phyloP scores from a whole-genome alignment of 2,329 filamentous ascomycete species.

The Ophiostoma tasmaniense region DNA sequence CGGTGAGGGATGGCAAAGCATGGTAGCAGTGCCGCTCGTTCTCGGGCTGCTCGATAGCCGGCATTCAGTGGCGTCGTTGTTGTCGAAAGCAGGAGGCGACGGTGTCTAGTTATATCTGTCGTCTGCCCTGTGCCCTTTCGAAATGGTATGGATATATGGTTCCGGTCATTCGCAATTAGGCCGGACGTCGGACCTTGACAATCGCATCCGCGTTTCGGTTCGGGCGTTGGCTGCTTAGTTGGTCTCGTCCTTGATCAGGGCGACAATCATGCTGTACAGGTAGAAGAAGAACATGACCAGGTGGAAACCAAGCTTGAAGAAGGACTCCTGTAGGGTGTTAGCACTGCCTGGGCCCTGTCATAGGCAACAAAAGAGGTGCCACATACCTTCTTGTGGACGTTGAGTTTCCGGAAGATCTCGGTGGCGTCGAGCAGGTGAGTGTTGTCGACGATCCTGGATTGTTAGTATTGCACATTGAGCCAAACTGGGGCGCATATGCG shows the following conservation, averaged over 20 bases:
- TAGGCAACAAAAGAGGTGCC: too few relatives aligned
- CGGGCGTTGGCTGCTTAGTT: conserved; percentile 45
- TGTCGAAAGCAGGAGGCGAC: background rate
- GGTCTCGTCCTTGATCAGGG: conserved; percentile 89
- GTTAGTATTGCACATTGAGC: background rate
- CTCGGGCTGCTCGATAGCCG: background rate
- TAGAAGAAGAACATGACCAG: conserved; percentile 99
- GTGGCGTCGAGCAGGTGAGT: conserved; percentile 94
- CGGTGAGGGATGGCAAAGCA: background rate
- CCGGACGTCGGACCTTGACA: background rate
- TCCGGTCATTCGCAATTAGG: background rate
- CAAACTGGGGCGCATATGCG: background rate
- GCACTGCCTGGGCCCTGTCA: background rate
- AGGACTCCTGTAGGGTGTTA: conserved; percentile 66
- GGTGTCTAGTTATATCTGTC: background rate
- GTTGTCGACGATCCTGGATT: conserved; percentile 81
- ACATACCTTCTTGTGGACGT: conserved; percentile 92
- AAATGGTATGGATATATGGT: background rate
- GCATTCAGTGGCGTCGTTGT: background rate
- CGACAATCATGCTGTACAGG: conserved; percentile 97
- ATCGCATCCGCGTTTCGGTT: background rate
- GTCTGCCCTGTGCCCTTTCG: background rate
- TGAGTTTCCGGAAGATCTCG: conserved; percentile 98
- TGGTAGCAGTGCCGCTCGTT: background rate
- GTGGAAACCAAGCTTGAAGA: conserved; percentile 98